Evolutionary conservation across 1,284 basidiomycete species (phyloP).

Genomic region (Puccinia triticina): DNA sequence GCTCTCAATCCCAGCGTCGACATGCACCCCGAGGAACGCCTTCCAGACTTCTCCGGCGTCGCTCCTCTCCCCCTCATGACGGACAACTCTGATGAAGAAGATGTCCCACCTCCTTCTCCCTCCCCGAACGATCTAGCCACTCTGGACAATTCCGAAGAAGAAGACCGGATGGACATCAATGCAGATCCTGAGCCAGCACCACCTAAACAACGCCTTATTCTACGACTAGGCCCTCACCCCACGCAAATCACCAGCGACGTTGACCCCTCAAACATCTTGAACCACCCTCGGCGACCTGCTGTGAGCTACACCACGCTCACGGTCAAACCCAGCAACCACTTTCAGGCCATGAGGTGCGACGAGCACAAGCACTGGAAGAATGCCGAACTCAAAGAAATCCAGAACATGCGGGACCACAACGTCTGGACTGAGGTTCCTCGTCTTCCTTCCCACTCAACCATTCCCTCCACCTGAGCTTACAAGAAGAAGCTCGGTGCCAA

Average conservation of each 20-base stretch:
- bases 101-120: too few relatives aligned
- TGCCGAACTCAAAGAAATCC: neutral
- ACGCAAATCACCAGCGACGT: neutral
- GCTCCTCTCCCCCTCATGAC: neutral
- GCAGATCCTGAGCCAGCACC: too few relatives aligned
- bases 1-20: neutral
- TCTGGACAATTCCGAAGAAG: too few relatives aligned
- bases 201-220: too few relatives aligned
- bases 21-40: neutral
- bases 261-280: neutral
- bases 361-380: neutral
- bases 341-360: neutral
- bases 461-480: conserved; percentile 1
- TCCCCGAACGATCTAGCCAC: too few relatives aligned
- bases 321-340: neutral
- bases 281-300: neutral
- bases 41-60: neutral
- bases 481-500: neutral
- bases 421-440: neutral
- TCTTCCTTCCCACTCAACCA: neutral
- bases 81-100: too few relatives aligned
- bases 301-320: neutral
- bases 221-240: too few relatives aligned
- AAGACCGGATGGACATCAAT: too few relatives aligned
- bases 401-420: neutral